These are phyloP conservation scores for Candida cerambycidarum DNA, from an alignment of 805 yeast genomes.

Conservation along the genomic window DNA sequence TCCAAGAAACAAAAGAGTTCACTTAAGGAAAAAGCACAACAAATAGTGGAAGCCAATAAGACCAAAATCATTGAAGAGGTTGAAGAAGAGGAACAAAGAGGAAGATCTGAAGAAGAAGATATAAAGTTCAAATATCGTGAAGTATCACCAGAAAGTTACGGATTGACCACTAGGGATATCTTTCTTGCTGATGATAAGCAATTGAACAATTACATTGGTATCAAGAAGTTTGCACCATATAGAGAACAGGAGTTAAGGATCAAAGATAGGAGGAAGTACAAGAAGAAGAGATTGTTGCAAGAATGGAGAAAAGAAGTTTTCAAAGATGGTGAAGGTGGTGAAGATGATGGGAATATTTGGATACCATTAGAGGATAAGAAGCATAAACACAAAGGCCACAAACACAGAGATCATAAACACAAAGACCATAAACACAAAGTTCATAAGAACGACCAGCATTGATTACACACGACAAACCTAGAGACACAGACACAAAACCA, in stretches of 20 bases:
- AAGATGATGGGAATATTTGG: slow-evolving; percentile 38
- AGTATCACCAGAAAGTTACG: slow-evolving; percentile 92
- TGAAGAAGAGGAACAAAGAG: slow-evolving; percentile 61
- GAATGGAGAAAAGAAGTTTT: slow-evolving; percentile 91
- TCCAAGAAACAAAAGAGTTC: slow-evolving; percentile 62
- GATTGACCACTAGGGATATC: slow-evolving; percentile 82
- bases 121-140: slow-evolving; percentile 81
- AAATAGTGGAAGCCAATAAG: slow-evolving; percentile 74
- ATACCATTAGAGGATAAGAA: slow-evolving; percentile 26
- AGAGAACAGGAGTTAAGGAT: slow-evolving; percentile 68
- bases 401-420: background rate
- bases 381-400: slow-evolving; percentile 7
- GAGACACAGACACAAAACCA: background rate
- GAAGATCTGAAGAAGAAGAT: slow-evolving; percentile 47
- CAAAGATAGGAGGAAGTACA: slow-evolving; percentile 80
- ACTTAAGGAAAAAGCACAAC: slow-evolving; percentile 67
- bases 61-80: slow-evolving; percentile 66
- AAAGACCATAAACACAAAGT: background rate
- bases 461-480: too few species aligned
- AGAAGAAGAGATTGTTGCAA: slow-evolving; percentile 76
- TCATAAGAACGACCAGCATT: too few species aligned
- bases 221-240: slow-evolving; percentile 93
- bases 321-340: slow-evolving; percentile 46
- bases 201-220: slow-evolving; percentile 79
- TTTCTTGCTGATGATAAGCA: slow-evolving; percentile 85